Conservation (phyloP, 176 grass and related monocot species). For the Avena insularis region DNA sequence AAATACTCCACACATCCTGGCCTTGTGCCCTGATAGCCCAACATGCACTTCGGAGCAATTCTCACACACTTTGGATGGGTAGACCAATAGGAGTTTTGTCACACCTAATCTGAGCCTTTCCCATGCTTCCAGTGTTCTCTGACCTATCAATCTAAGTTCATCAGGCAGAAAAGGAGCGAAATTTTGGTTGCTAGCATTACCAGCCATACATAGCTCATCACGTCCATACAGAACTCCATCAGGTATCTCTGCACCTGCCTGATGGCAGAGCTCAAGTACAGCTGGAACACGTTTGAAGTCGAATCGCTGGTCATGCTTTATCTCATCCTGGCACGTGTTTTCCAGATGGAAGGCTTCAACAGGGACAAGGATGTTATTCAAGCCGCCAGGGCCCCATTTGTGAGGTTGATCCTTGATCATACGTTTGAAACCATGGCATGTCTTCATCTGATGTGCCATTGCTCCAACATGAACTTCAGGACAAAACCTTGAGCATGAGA, state of each 20-base stretch:
- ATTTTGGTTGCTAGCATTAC: constrained; percentile 20
- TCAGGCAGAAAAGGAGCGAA: constrained; percentile 22
- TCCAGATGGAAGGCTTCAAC: constrained; percentile 72
- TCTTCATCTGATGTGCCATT: constrained; percentile 66
- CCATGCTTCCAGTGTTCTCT: constrained; percentile 78
- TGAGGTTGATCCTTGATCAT: constrained; percentile 62
- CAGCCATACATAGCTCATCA: background rate
- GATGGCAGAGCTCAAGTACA: constrained; percentile 82
- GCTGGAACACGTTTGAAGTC: constrained; percentile 70
- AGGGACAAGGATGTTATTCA: constrained; percentile 72
- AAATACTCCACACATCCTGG: constrained; percentile 86
- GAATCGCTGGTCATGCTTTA: constrained; percentile 87
- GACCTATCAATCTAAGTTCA: constrained; percentile 63
- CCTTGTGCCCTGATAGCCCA: constrained; percentile 79
- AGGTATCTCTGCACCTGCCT: constrained; percentile 71
- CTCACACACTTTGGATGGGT: constrained; percentile 85
- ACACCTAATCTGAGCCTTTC: constrained; percentile 81
- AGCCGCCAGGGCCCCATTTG: constrained; percentile 59
- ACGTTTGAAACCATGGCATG: constrained; percentile 75
- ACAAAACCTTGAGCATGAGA: constrained; percentile 70
- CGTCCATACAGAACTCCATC: constrained; percentile 40
- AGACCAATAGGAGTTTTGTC: constrained; percentile 78
- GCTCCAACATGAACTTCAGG: constrained; percentile 75
- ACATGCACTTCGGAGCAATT: constrained; percentile 88
- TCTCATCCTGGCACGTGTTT: constrained; percentile 70